These are phyloP conservation scores for Linum lewisii DNA, from an alignment of 345 rosid genomes.

Conservation along the genomic window DNA sequence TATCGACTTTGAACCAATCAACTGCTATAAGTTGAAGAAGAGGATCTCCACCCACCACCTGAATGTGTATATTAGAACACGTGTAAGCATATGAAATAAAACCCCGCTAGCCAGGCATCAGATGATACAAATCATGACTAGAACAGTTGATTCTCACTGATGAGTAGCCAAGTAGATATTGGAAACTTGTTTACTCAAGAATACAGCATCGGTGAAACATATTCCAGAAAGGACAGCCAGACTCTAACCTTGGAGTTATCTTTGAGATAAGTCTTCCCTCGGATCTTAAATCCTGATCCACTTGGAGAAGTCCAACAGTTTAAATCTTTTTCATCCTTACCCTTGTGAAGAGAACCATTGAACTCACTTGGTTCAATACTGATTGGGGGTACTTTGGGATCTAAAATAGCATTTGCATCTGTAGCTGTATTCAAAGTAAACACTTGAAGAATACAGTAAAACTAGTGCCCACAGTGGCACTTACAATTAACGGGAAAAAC, in stretches of 20 bases:
- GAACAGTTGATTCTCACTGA: too few relatives aligned
- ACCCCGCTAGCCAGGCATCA: not conserved
- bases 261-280: conserved; percentile 87
- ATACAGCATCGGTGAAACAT: not conserved
- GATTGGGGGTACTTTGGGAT: conserved; percentile 37
- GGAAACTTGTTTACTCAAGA: too few relatives aligned
- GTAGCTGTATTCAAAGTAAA: conserved; percentile 29
- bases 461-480: not conserved
- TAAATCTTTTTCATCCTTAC: conserved; percentile 29
- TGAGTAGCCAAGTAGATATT: too few relatives aligned
- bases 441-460: not conserved
- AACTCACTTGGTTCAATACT: conserved; percentile 46
- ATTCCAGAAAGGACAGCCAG: conserved; percentile 1
- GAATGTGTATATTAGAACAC: not conserved
- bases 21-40: conserved; percentile 83
- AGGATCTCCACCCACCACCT: conserved; percentile 90
- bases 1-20: conserved; percentile 86
- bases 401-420: conserved; percentile 56
- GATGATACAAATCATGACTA: too few relatives aligned
- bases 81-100: not conserved
- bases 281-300: conserved; percentile 81
- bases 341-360: conserved; percentile 51
- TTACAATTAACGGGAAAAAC: too few relatives aligned
- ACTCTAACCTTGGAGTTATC: conserved; percentile 65
- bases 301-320: conserved; percentile 88